Evolutionary conservation across 2,329 filamentous ascomycete genomes (phyloP).

Genomic region (Fusarium mundagurra): DNA sequence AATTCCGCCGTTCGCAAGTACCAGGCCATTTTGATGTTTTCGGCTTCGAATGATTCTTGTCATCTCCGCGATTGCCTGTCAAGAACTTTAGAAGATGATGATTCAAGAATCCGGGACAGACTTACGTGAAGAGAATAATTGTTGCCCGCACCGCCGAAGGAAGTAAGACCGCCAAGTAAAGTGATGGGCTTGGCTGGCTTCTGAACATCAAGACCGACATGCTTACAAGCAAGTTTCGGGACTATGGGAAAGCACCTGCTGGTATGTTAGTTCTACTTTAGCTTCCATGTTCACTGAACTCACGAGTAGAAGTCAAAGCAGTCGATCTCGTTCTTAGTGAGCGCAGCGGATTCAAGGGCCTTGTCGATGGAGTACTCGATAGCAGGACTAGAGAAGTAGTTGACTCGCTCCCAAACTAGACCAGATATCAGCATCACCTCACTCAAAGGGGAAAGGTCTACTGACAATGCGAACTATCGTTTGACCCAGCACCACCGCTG

Average conservation of each 20-base stretch:
- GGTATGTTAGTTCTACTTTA: fast-evolving
- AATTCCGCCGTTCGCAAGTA: slow-evolving; percentile 73
- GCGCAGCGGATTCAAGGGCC: slow-evolving; percentile 57
- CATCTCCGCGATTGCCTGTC: slow-evolving; percentile 61
- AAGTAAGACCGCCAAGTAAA: slow-evolving; percentile 72
- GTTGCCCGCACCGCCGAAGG: slow-evolving; percentile 76
- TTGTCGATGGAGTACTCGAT: slow-evolving; percentile 67
- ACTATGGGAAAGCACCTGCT: slow-evolving; percentile 75
- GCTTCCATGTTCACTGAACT: neutral
- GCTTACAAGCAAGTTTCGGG: slow-evolving; percentile 70
- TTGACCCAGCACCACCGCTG: slow-evolving; percentile 70
- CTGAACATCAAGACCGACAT: slow-evolving; percentile 63
- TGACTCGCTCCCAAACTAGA: slow-evolving; percentile 69
- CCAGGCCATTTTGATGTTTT: slow-evolving; percentile 60
- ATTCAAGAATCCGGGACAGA: slow-evolving; percentile 10
- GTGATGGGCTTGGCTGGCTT: slow-evolving; percentile 63
- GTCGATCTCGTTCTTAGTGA: slow-evolving; percentile 64
- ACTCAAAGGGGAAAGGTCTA: slow-evolving; percentile 17
- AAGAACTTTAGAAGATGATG: slow-evolving; percentile 31
- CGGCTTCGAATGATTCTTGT: slow-evolving; percentile 60
- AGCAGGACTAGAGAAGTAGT: slow-evolving; percentile 66
- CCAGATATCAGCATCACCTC: fast-evolving
- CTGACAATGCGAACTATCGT: slow-evolving; percentile 62
- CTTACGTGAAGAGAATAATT: slow-evolving; percentile 75
- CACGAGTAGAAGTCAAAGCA: slow-evolving; percentile 72